Conservation (phyloP, 495 filamentous ascomycete species). For the Cercophora newfieldiana region DNA sequence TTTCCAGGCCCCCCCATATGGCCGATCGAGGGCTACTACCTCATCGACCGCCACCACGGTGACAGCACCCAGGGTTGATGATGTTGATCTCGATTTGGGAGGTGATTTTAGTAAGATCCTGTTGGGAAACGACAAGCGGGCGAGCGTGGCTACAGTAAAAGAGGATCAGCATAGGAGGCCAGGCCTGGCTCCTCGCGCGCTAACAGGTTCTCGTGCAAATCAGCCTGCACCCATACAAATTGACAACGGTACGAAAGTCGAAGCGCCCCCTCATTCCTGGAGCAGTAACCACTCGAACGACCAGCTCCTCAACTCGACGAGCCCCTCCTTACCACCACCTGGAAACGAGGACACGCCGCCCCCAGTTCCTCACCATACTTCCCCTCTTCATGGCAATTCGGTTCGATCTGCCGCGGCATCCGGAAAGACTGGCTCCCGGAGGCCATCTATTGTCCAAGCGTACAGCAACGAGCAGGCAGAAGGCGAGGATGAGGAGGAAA, state of each 20-base stretch:
- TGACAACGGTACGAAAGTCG: conserved; percentile 55
- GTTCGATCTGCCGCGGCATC: conserved; percentile 20
- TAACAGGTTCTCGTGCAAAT: conserved; percentile 41
- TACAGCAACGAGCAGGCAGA: conserved; percentile 43
- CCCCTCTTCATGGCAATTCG: conserved; percentile 22
- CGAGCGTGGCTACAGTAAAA: conserved; percentile 47
- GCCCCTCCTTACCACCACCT: conserved; percentile 33
- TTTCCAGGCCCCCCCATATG: conserved; percentile 31
- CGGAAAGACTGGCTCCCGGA: conserved; percentile 47
- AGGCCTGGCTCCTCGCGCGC: conserved; percentile 34
- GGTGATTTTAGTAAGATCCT: conserved; percentile 72
- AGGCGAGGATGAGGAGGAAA: conserved; percentile 69
- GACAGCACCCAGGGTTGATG: conserved; percentile 67
- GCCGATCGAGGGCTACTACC: conserved; percentile 47
- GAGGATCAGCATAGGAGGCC: conserved; percentile 33
- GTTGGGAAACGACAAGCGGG: conserved; percentile 57
- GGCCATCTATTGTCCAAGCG: conserved; percentile 48
- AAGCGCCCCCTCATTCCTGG: conserved; percentile 67
- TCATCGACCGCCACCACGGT: conserved; percentile 62
- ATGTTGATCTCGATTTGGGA: conserved; percentile 56
- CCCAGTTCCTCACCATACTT: conserved; percentile 37
- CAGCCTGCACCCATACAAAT: conserved; percentile 59
- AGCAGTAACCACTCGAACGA: conserved; percentile 67
- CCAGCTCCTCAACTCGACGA: conserved; percentile 52
- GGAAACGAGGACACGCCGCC: conserved; percentile 31